These are phyloP conservation scores for Coffea canephora DNA, from an alignment of 257 asterid genomes.

Conservation along the genomic window DNA sequence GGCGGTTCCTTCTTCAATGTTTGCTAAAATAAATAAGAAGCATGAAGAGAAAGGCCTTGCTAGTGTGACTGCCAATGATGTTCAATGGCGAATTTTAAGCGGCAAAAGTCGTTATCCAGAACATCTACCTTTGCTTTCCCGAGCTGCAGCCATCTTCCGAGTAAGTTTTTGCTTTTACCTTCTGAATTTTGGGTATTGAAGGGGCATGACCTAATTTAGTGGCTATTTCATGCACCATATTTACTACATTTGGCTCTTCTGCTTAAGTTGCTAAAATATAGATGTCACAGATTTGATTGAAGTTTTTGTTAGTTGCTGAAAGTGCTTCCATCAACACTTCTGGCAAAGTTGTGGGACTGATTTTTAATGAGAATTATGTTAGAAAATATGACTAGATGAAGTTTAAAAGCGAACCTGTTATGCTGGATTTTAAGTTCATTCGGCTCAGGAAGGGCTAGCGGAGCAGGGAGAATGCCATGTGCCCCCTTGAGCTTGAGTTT, in stretches of 20 bases:
- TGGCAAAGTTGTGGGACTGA: background rate
- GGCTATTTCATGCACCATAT: background rate
- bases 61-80: slow-evolving; percentile 38
- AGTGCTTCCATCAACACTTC: background rate
- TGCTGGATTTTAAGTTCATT: background rate
- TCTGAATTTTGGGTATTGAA: too few species aligned
- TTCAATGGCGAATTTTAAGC: slow-evolving; percentile 76
- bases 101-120: slow-evolving; percentile 82
- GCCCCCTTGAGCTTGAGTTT: too few species aligned
- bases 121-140: slow-evolving; percentile 76
- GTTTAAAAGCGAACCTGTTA: background rate
- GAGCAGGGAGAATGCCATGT: too few species aligned
- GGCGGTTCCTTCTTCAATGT: slow-evolving; percentile 56
- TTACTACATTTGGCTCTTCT: background rate
- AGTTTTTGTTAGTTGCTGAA: background rate
- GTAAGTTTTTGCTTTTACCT: slow-evolving; percentile 43
- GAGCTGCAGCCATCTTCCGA: slow-evolving; percentile 92
- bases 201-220: background rate
- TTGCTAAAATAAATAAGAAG: slow-evolving; percentile 46
- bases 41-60: slow-evolving; percentile 48
- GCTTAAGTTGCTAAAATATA: background rate
- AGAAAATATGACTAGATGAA: too few species aligned
- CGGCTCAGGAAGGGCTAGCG: background rate
- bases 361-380: too few species aligned
- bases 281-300: background rate